Evolutionary conservation across 2,329 filamentous ascomycete species (phyloP).

Genomic region (Leptographium wingfieldii): DNA sequence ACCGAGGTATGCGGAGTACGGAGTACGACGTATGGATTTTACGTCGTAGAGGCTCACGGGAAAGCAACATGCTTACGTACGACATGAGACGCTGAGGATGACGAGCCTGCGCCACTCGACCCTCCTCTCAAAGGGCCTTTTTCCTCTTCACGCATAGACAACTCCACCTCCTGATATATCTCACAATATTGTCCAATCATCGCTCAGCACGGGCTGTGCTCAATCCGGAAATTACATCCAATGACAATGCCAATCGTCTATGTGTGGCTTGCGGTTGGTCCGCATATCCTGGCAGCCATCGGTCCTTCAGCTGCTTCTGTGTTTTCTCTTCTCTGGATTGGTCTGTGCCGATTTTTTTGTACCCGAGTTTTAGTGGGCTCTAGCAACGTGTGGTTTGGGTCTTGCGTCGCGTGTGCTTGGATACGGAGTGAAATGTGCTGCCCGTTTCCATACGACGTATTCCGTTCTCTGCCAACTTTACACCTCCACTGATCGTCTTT

Average conservation of each 20-base stretch:
- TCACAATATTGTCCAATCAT: constrained; percentile 25
- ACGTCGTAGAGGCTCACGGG: no score
- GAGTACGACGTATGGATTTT: no score
- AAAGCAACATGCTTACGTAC: no score
- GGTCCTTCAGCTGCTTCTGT: neutral
- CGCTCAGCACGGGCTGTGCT: constrained; percentile 16
- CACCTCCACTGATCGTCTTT: constrained; percentile 11
- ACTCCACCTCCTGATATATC: constrained; percentile 12
- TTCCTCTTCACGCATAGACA: neutral
- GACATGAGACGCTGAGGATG: no score
- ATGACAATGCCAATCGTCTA: constrained; percentile 17
- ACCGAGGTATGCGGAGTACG: no score
- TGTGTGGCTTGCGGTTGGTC: constrained; percentile 20
- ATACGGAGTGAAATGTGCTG: neutral
- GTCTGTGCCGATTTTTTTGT: neutral
- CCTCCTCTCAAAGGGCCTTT: neutral
- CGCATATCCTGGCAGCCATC: neutral
- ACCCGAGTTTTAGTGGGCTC: neutral
- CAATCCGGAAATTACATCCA: constrained; percentile 25
- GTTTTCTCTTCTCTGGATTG: neutral
- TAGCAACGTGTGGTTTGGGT: neutral
- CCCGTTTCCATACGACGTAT: neutral
- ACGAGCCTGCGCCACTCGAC: no score
- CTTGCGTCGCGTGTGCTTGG: neutral
- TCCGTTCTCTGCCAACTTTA: neutral